Percentiles rank a stretch among this genome's conserved stretches.
These are phyloP conservation scores for Mucor irregularis DNA, from an alignment of 371 early-diverging fungal species.

Conservation along the genomic window DNA sequence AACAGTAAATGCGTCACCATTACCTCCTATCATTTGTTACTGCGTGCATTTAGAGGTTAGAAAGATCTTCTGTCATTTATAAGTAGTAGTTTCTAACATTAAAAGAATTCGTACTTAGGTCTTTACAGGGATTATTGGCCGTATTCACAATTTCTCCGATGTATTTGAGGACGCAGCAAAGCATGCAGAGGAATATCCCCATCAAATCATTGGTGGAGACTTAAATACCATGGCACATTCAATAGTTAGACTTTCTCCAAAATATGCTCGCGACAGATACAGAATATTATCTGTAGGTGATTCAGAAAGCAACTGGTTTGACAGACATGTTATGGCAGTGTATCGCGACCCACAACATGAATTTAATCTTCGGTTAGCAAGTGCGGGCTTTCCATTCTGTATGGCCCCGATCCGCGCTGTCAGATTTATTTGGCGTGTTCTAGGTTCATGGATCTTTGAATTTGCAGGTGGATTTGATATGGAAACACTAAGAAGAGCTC, in stretches of 20 bases:
- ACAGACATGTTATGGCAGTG: slow-evolving; percentile 45
- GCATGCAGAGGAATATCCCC: slow-evolving; percentile 43
- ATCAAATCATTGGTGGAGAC: slow-evolving; percentile 78
- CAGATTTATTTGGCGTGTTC: slow-evolving; percentile 14
- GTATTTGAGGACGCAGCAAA: slow-evolving; percentile 61
- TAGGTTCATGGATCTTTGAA: slow-evolving; percentile 14
- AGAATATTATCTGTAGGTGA: slow-evolving; percentile 63
- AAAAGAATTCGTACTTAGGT: slow-evolving; percentile 38
- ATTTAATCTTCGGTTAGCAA: slow-evolving; percentile 35
- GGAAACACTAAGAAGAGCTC: slow-evolving; percentile 50
- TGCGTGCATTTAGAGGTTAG: slow-evolving; percentile 76
- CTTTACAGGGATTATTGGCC: slow-evolving; percentile 72
- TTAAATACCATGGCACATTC: slow-evolving; percentile 84
- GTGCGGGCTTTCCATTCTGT: slow-evolving; percentile 34
- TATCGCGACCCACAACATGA: slow-evolving; percentile 24
- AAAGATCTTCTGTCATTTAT: too few species aligned
- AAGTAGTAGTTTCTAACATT: background rate
- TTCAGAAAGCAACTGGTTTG: slow-evolving; percentile 78
- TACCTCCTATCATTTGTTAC: slow-evolving; percentile 58
- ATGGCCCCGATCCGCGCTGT: slow-evolving; percentile 16
- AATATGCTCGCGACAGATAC: slow-evolving; percentile 68
- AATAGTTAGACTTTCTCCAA: slow-evolving; percentile 70
- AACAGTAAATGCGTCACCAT: slow-evolving; percentile 43
- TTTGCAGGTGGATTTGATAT: slow-evolving; percentile 45
- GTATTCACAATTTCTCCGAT: slow-evolving; percentile 69